Evolutionary conservation across 2,329 filamentous ascomycete species (phyloP), one percentile per base, ranked within the genome.

Genomic region (Xylariaceae sp.): DNA sequence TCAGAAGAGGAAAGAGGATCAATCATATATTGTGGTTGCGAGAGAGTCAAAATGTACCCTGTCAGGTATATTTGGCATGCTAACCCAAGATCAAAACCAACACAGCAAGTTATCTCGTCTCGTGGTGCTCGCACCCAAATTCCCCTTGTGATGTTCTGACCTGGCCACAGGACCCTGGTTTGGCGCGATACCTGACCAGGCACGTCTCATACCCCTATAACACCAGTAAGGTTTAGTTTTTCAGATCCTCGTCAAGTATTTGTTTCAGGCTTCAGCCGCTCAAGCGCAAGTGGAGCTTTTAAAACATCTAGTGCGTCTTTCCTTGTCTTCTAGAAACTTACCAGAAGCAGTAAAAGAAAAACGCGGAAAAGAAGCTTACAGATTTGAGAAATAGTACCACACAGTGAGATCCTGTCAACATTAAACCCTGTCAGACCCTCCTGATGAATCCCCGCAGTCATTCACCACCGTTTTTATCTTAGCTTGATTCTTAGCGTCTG

Each of bases 241-340:
- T 49, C 31, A 58, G 45, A 61, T 61, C 54, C 54, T 46, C 44
- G 44, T 50, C 45, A 47, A 17, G 52, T 52, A 19, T 41, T 36
- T 53, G 56, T 36, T 61, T 61, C 58, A 61, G 54, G 58, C 55
- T 61, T 61, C 58, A 61, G 54, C 49, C 39, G 40, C 37, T 51
- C 34, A 34, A 19, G 39, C 24, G 11, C 41, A 24, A 24, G 51
- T 40, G 51, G 56, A 33, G 41, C 53, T 28, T 47, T 36, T 23
- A 44, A 51, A 47, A 33, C 47, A 44, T 56, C 53, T 56, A 52
- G 53, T 47, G 47, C 14, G 16, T 44, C 33, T 50, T 31, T 29
- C 37, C 3, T 14, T 19, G 28, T 23, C 41, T 61, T 59, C 59
- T 53, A 53, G 56, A 59, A 61, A 6, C 46, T 53, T 59, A 50